These are phyloP conservation scores for Kwoniella dejecticola DNA, from an alignment of 768 basidiomycete species.

Conservation along the genomic window DNA sequence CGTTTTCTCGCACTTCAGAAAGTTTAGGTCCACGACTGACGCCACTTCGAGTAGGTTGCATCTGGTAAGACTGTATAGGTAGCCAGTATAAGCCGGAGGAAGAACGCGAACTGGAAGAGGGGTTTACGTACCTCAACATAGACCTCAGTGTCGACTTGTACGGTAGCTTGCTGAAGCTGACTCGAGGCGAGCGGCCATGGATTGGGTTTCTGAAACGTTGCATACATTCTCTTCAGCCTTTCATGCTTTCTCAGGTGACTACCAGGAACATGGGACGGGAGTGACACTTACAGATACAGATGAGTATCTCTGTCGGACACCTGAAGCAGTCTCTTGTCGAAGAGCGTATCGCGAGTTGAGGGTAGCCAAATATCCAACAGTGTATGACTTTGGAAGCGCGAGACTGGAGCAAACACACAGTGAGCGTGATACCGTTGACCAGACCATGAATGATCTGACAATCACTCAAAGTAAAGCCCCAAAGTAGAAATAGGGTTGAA, in stretches of 20 bases:
- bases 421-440: too few species aligned
- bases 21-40: not conserved
- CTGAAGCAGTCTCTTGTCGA: not conserved
- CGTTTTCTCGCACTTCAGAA: constrained; percentile 6
- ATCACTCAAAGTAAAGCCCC: too few species aligned
- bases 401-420: constrained; percentile 4
- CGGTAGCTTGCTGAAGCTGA: constrained; percentile 20
- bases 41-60: not conserved
- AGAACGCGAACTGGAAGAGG: too few species aligned
- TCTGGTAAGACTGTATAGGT: not conserved
- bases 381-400: constrained; percentile 16
- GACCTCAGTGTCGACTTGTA: constrained; percentile 25
- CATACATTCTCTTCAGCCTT: not conserved
- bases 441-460: too few species aligned
- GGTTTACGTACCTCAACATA: constrained; percentile 18
- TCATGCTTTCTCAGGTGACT: not conserved
- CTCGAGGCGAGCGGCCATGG: constrained; percentile 13
- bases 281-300: not conserved
- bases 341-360: constrained; percentile 24
- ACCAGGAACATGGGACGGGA: not conserved
- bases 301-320: not conserved
- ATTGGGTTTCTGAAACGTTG: constrained; percentile 17
- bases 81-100: too few species aligned
- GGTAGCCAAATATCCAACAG: constrained; percentile 9
- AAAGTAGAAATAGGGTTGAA: too few species aligned